Conservation (phyloP, 306 rosid genomes). For the Acacia melanoxylon region DNA sequence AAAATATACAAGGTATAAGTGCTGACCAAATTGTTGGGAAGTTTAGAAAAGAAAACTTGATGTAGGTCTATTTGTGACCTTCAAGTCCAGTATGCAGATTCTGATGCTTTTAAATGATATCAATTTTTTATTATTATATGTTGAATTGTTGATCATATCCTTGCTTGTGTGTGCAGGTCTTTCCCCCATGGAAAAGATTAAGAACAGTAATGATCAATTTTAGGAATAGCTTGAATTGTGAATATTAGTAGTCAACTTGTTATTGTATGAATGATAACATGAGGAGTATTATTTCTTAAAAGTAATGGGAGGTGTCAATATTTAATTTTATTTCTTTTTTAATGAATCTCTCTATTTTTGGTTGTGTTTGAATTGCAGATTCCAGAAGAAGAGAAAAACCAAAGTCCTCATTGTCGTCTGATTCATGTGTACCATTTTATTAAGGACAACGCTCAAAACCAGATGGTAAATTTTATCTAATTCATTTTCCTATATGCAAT, state of each 20-base stretch:
- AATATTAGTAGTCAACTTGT: slow-evolving; percentile 23
- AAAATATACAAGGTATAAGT: slow-evolving; percentile 80
- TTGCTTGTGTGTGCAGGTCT: slow-evolving; percentile 56
- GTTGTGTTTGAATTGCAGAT: slow-evolving; percentile 42
- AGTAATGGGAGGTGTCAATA: not conserved
- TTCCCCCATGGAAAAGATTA: slow-evolving; percentile 80
- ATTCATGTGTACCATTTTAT: slow-evolving; percentile 93
- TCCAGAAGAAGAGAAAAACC: slow-evolving; percentile 87
- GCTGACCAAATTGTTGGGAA: not conserved
- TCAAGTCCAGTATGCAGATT: slow-evolving; percentile 8
- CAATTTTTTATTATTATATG: not conserved
- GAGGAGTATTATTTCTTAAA: not conserved
- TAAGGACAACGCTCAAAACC: slow-evolving; percentile 79
- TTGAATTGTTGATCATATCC: slow-evolving; percentile 18
- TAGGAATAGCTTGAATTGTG: slow-evolving; percentile 6
- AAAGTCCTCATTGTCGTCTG: slow-evolving; percentile 67
- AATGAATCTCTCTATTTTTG: not conserved
- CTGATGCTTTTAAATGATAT: not conserved
- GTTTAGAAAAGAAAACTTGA: not conserved
- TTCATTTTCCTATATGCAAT: slow-evolving; percentile 23
- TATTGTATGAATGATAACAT: slow-evolving; percentile 12
- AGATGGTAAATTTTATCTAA: slow-evolving; percentile 49
- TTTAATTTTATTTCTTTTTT: not conserved
- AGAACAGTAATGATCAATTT: slow-evolving; percentile 85
- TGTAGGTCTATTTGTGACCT: not conserved